Conservation (phyloP, 805 yeast genomes). For the Wickerhamomyces subpelliculosus region DNA sequence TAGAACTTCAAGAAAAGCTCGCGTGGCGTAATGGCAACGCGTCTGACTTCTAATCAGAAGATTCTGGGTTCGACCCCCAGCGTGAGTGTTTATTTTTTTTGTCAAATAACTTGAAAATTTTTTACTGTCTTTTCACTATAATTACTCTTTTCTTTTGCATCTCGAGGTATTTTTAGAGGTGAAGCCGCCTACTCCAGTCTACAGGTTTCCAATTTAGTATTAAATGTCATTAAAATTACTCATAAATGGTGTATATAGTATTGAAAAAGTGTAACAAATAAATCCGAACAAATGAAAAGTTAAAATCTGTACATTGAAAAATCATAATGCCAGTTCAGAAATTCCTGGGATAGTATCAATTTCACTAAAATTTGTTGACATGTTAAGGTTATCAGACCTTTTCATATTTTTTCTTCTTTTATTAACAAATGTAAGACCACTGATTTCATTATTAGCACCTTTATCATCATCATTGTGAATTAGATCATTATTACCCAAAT, state of each 20-base stretch:
- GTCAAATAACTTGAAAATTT: not conserved
- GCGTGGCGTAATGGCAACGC: slow-evolving; percentile 2
- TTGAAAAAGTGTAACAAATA: not conserved
- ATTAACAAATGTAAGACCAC: slow-evolving; percentile 45
- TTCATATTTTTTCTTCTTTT: slow-evolving; percentile 34
- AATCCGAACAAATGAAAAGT: not conserved
- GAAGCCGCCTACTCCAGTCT: too few relatives aligned
- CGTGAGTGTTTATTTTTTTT: slow-evolving; percentile 28
- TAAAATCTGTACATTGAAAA: not conserved
- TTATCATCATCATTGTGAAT: slow-evolving; percentile 51
- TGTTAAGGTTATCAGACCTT: slow-evolving; percentile 5
- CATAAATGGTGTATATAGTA: too few relatives aligned
- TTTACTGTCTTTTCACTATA: not conserved
- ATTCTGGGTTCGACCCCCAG: slow-evolving; percentile 46
- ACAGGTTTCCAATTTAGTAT: too few relatives aligned
- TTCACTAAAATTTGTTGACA: slow-evolving; percentile 17
- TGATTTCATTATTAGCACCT: slow-evolving; percentile 31
- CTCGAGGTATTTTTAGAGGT: too few relatives aligned
- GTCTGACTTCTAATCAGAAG: slow-evolving; percentile 31
- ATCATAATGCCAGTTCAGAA: slow-evolving; percentile 12
- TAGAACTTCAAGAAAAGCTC: not conserved
- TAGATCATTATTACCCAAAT: slow-evolving; percentile 69
- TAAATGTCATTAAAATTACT: too few relatives aligned
- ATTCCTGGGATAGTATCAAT: slow-evolving; percentile 16
- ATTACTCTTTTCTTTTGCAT: too few relatives aligned